These are phyloP conservation scores for Xylaria palmicola DNA, from an alignment of 495 filamentous ascomycete species.

Conservation along the genomic window DNA sequence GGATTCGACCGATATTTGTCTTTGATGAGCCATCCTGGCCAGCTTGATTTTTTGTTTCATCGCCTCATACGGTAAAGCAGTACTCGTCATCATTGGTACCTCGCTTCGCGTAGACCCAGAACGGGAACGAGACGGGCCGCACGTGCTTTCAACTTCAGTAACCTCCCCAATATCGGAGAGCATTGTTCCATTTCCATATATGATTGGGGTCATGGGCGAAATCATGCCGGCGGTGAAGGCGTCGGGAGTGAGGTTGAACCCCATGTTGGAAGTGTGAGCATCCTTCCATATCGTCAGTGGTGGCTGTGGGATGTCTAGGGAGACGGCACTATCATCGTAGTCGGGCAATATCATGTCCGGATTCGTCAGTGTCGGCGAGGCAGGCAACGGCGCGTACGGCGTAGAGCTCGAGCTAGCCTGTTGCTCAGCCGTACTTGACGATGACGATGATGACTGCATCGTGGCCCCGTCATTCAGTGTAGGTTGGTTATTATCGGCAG, in stretches of 20 bases:
- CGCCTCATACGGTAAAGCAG: conserved; percentile 27
- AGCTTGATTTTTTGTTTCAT: conserved; percentile 44
- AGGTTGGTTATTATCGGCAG: conserved; percentile 7
- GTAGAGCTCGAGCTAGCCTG: conserved; percentile 25
- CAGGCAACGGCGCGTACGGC: conserved; percentile 42
- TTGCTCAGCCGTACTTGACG: conserved; percentile 22
- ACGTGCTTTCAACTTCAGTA: conserved; percentile 57
- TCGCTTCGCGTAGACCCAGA: conserved; percentile 25
- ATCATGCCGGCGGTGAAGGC: conserved; percentile 50
- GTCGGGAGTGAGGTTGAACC: conserved; percentile 35
- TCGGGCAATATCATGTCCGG: conserved; percentile 90
- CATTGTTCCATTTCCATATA: conserved; percentile 61
- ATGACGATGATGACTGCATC: conserved; percentile 23
- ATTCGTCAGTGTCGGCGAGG: conserved; percentile 86
- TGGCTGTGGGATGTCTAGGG: conserved; percentile 41
- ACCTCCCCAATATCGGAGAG: conserved; percentile 75
- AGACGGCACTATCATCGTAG: conserved; percentile 54
- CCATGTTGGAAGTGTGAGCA: conserved; percentile 30
- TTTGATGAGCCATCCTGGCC: conserved; percentile 35
- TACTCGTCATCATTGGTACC: conserved; percentile 18
- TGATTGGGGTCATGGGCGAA: conserved; percentile 58
- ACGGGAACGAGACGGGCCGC: conserved; percentile 23
- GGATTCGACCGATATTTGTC: conserved; percentile 45
- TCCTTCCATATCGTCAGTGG: conserved; percentile 49
- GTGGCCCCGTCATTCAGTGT: not conserved